A percentile compares a stretch with the other conserved stretches of the same genome.
Conservation (phyloP, 352 stramenopile genomes). For the Globisporangium paddicum region DNA sequence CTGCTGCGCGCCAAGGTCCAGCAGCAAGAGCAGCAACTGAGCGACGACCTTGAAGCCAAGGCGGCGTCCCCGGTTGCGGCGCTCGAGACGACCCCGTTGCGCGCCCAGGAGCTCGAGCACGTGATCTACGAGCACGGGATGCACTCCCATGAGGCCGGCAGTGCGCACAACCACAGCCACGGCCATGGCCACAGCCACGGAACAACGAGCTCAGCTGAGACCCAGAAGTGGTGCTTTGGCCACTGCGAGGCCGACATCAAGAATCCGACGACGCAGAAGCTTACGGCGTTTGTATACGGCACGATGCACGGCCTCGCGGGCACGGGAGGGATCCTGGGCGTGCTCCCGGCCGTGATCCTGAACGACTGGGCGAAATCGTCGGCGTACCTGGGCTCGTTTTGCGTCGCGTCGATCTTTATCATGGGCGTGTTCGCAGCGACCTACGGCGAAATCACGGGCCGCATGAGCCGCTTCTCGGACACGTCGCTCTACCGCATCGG, state of each 20-base stretch:
- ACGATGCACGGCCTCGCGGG: constrained; percentile 85
- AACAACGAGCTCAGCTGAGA: neutral
- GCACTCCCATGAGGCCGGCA: constrained; percentile 20
- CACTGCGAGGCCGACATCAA: constrained; percentile 47
- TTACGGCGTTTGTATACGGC: constrained; percentile 76
- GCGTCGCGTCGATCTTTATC: constrained; percentile 74
- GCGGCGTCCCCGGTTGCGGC: neutral
- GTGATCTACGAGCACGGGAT: constrained; percentile 34
- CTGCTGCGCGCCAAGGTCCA: constrained; percentile 29
- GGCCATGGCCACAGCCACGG: constrained; percentile 3
- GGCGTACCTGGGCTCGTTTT: constrained; percentile 85
- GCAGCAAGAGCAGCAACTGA: constrained; percentile 4
- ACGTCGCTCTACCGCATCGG: constrained; percentile 50
- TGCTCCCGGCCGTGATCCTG: constrained; percentile 85
- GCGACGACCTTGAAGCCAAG: neutral
- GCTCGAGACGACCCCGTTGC: constrained; percentile 30
- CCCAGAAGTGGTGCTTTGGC: constrained; percentile 32
- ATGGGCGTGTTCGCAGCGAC: constrained; percentile 84
- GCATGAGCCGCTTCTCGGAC: constrained; percentile 56
- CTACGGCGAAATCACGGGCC: constrained; percentile 70
- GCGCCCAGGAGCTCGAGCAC: constrained; percentile 17
- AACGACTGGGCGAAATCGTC: constrained; percentile 66
- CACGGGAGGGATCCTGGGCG: constrained; percentile 63
- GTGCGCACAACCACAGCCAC: constrained; percentile 6
- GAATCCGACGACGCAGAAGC: constrained; percentile 46